These are phyloP conservation scores for Rickenella mellea DNA, from an alignment of 768 basidiomycete genomes.

Conservation along the genomic window DNA sequence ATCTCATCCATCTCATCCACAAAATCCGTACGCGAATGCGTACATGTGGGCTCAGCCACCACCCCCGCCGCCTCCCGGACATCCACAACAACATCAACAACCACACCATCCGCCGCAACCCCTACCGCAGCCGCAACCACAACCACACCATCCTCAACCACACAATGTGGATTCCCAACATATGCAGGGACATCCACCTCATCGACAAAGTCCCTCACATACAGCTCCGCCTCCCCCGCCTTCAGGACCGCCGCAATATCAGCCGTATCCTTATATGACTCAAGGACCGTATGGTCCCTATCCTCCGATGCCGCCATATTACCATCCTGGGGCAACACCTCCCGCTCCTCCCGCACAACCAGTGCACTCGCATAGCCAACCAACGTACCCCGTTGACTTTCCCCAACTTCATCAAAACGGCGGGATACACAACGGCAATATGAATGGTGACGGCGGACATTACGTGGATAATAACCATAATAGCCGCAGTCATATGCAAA, in stretches of 20 bases:
- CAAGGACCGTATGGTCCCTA: slow-evolving; percentile 28
- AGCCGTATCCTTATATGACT: no score
- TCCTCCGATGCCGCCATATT: slow-evolving; percentile 22
- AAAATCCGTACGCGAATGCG: slow-evolving; percentile 19
- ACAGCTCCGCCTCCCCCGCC: slow-evolving; percentile 13
- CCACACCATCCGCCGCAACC: slow-evolving; percentile 30
- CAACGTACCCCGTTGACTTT: not conserved
- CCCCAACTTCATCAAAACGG: no score
- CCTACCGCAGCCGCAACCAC: no score
- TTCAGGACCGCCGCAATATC: no score
- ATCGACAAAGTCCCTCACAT: slow-evolving; percentile 22
- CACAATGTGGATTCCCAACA: slow-evolving; percentile 7
- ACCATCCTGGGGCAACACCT: slow-evolving; percentile 22
- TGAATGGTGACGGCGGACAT: slow-evolving; percentile 7
- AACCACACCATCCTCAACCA: slow-evolving; percentile 17
- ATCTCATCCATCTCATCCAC: slow-evolving; percentile 12
- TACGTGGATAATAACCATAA: slow-evolving; percentile 21
- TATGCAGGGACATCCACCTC: slow-evolving; percentile 14
- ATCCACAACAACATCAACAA: slow-evolving; percentile 23
- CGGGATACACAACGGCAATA: slow-evolving; percentile 21
- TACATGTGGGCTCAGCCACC: slow-evolving; percentile 25
- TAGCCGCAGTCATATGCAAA: slow-evolving; percentile 13
- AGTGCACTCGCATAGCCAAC: slow-evolving; percentile 14
- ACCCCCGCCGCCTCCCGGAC: slow-evolving; percentile 28
- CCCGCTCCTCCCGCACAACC: slow-evolving; percentile 9